phyloP scores from a whole-genome alignment of 331 rosid species.

The Arachis monticola region DNA sequence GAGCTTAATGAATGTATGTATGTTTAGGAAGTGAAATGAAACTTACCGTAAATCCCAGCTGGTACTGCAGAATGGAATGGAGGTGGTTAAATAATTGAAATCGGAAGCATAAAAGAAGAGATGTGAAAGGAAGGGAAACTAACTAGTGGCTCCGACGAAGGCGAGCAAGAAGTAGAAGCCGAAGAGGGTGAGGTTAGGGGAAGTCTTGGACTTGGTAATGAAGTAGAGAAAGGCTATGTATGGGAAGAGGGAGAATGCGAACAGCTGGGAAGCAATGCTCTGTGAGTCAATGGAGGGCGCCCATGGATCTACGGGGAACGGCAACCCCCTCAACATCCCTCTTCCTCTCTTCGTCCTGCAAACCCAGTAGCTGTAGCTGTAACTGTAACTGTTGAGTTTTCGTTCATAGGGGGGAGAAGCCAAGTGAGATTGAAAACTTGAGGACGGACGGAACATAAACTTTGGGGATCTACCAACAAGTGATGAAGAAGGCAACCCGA shows the following conservation, averaged over 20 bases:
- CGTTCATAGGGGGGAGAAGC: conserved; percentile 29
- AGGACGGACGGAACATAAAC: conserved; percentile 20
- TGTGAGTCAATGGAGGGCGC: conserved; percentile 81
- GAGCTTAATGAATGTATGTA: background rate
- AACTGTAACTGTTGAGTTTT: background rate
- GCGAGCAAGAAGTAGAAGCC: conserved; percentile 94
- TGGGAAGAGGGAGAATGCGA: conserved; percentile 83
- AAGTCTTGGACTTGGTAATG: conserved; percentile 85
- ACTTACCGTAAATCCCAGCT: conserved; percentile 92
- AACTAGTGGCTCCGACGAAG: conserved; percentile 94
- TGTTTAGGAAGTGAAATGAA: conserved; percentile 19
- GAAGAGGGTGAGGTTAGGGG: conserved; percentile 91
- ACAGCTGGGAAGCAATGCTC: conserved; percentile 89
- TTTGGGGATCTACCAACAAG: conserved; percentile 44
- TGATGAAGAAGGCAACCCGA: conserved; percentile 37
- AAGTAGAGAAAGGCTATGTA: conserved; percentile 89
- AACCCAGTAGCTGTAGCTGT: background rate
- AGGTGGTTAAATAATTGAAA: background rate
- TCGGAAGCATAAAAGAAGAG: background rate
- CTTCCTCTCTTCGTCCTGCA: conserved; percentile 44
- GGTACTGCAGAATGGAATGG: conserved; percentile 66
- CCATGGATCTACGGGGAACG: conserved; percentile 90
- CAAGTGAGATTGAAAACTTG: conserved; percentile 38
- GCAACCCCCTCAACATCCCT: conserved; percentile 51
- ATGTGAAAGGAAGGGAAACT: conserved; percentile 37